These are phyloP conservation scores for Nicotiana attenuata DNA, from an alignment of 257 asterid species.

Conservation along the genomic window DNA sequence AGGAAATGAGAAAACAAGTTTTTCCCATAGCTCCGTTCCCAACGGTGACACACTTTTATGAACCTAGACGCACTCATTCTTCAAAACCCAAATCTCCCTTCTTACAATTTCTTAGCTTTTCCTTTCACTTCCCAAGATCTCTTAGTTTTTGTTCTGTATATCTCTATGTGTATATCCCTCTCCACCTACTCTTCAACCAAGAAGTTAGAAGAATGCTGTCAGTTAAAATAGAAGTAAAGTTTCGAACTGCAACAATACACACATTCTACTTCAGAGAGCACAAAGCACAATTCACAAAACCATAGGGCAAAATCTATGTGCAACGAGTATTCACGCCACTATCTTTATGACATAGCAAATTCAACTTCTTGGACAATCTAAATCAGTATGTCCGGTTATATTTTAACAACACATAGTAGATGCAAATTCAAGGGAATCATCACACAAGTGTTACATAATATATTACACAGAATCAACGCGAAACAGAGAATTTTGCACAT, in stretches of 20 bases:
- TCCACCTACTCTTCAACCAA: too few species aligned
- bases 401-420: background rate
- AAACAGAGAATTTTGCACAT: background rate
- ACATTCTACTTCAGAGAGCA: background rate
- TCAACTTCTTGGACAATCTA: background rate
- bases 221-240: too few species aligned
- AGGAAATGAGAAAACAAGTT: too few species aligned
- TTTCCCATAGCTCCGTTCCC: too few species aligned
- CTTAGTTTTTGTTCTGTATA: too few species aligned
- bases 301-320: background rate
- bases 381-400: background rate
- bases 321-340: background rate
- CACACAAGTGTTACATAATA: background rate
- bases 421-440: background rate
- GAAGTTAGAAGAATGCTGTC: too few species aligned
- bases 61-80: too few species aligned
- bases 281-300: background rate
- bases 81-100: too few species aligned
- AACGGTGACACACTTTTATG: too few species aligned
- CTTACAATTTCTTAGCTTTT: too few species aligned
- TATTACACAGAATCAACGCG: background rate
- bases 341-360: background rate
- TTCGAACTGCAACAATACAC: background rate
- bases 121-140: too few species aligned
- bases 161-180: too few species aligned